Conservation (phyloP, 202 grass and related monocot species). For the Eragrostis tef region DNA sequence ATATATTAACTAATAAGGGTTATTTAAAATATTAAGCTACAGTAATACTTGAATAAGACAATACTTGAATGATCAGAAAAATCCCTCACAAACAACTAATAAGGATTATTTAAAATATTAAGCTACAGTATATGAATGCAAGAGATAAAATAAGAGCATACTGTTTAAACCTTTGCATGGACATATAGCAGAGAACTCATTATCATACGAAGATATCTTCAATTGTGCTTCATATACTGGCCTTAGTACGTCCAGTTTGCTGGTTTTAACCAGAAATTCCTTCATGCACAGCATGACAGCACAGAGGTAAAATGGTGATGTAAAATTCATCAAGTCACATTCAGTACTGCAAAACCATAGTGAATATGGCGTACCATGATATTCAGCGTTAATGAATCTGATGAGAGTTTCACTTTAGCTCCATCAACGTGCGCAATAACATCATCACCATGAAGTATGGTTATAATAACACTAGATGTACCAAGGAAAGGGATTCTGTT, state of each 20-base stretch:
- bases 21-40: too few relatives aligned
- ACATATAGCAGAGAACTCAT: conserved; percentile 35
- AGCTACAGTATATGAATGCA: not conserved
- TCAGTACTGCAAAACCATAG: not conserved
- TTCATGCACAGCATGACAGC: conserved; percentile 16
- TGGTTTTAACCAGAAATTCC: conserved; percentile 49
- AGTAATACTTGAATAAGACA: not conserved
- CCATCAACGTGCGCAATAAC: conserved; percentile 34
- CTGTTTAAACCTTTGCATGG: conserved; percentile 51
- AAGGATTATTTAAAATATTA: not conserved
- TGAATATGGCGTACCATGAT: conserved; percentile 35
- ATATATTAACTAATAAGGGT: conserved; percentile 22
- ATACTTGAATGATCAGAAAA: not conserved
- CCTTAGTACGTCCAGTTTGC: conserved; percentile 48
- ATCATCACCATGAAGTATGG: conserved; percentile 41
- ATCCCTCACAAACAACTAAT: not conserved
- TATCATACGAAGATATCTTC: conserved; percentile 46
- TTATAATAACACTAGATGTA: conserved; percentile 31
- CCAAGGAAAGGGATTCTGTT: conserved; percentile 51
- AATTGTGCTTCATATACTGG: conserved; percentile 42
- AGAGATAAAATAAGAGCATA: not conserved
- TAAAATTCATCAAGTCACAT: not conserved
- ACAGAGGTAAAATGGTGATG: conserved; percentile 1
- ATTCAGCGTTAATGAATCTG: conserved; percentile 43
- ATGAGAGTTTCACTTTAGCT: conserved; percentile 40